Percentiles rank a stretch among this genome's conserved stretches.
phyloP scores from a whole-genome alignment of 2,329 filamentous ascomycete species.

The Calonectria naviculata region DNA sequence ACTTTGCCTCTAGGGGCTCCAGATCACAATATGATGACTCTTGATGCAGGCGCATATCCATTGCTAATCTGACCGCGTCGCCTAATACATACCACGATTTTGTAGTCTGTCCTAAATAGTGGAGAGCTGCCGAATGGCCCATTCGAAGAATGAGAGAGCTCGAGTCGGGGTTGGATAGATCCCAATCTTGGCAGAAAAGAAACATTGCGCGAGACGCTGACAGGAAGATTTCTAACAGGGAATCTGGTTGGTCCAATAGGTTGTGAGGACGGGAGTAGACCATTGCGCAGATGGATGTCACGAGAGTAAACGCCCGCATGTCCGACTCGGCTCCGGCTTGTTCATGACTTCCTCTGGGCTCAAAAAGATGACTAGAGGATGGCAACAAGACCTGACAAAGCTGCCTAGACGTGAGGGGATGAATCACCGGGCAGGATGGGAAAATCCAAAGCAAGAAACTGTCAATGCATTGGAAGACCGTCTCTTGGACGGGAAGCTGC shows the following conservation, averaged over 20 bases:
- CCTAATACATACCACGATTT: constrained; percentile 19
- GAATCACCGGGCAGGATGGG: neutral
- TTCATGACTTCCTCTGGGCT: neutral
- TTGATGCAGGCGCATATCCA: constrained; percentile 20
- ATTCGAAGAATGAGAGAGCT: constrained; percentile 12
- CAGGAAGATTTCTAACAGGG: constrained; percentile 4
- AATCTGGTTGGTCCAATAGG: neutral
- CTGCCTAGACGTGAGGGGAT: neutral
- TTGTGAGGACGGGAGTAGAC: neutral
- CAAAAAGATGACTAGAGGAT: constrained; percentile 1
- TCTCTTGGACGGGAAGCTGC: neutral
- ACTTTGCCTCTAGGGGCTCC: constrained; percentile 14
- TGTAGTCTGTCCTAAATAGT: constrained; percentile 14
- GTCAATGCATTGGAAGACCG: neutral
- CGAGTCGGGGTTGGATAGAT: constrained; percentile 13
- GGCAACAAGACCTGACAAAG: neutral
- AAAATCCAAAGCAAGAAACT: constrained; percentile 4
- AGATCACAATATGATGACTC: constrained; percentile 9
- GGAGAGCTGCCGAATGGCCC: constrained; percentile 13
- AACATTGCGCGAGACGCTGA: constrained; percentile 18
- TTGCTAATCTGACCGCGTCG: constrained; percentile 8
- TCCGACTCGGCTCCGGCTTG: neutral
- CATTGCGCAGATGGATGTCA: constrained; percentile 5
- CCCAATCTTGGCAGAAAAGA: constrained; percentile 17
- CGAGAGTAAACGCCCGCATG: constrained; percentile 16